phyloP scores from a whole-genome alignment of 352 stramenopile species.

The Pythium apleroticum region DNA sequence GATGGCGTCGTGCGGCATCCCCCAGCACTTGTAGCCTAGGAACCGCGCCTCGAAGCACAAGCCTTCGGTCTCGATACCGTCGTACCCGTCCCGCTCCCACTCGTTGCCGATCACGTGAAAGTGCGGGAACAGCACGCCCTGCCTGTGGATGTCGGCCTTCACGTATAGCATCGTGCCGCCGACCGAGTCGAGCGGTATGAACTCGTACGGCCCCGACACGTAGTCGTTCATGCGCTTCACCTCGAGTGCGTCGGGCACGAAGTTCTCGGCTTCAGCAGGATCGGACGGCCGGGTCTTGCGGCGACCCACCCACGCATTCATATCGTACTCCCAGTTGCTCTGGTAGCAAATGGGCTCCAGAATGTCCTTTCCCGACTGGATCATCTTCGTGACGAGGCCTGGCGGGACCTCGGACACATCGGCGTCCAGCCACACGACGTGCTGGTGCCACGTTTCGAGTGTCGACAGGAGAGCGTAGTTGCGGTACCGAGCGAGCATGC shows the following conservation, averaged over 20 bases:
- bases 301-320: slow-evolving; percentile 31
- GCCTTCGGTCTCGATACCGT: slow-evolving; percentile 55
- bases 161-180: slow-evolving; percentile 54
- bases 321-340: slow-evolving; percentile 23
- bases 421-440: slow-evolving; percentile 44
- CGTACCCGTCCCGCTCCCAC: slow-evolving; percentile 43
- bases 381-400: slow-evolving; percentile 33
- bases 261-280: slow-evolving; percentile 7
- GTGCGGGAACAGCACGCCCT: slow-evolving; percentile 44
- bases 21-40: slow-evolving; percentile 49
- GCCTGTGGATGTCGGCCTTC: slow-evolving; percentile 41
- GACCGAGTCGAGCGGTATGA: slow-evolving; percentile 42
- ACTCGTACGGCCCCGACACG: slow-evolving; percentile 11
- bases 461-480: slow-evolving; percentile 42
- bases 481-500: slow-evolving; percentile 45
- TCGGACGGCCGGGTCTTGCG: slow-evolving; percentile 15
- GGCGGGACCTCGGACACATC: slow-evolving; percentile 30
- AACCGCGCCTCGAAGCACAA: slow-evolving; percentile 51
- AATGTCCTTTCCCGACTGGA: slow-evolving; percentile 15
- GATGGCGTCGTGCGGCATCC: slow-evolving; percentile 46
- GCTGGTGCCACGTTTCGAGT: slow-evolving; percentile 39
- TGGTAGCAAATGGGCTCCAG: slow-evolving; percentile 26
- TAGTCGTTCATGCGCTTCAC: slow-evolving; percentile 16
- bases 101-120: slow-evolving; percentile 43
- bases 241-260: slow-evolving; percentile 9